These are phyloP conservation scores for Trametes versicolor DNA, from an alignment of 1,284 basidiomycete genomes.

Conservation along the genomic window DNA sequence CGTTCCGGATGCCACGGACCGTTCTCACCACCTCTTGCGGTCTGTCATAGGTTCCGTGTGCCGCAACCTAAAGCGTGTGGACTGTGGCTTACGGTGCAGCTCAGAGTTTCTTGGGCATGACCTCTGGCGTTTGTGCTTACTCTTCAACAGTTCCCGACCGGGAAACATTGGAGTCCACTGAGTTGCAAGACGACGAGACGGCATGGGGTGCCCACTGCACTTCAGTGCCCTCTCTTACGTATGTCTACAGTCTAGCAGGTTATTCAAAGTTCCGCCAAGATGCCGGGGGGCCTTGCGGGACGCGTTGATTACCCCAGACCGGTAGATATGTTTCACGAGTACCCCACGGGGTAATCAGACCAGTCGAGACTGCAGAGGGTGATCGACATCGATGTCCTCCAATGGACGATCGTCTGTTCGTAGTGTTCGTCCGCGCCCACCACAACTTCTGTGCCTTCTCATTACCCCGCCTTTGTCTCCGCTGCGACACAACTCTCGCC, in stretches of 20 bases:
- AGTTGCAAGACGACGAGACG: no score
- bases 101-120: no score
- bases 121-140: no score
- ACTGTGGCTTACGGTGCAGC: no score
- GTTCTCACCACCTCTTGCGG: slow-evolving; percentile 3
- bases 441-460: background rate
- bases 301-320: background rate
- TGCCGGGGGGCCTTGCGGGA: background rate
- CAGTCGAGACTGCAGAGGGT: slow-evolving; percentile 6
- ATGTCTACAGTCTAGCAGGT: no score
- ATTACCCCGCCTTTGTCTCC: slow-evolving; percentile 7
- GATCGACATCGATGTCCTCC: slow-evolving; percentile 17
- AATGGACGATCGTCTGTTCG: slow-evolving; percentile 15
- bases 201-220: no score
- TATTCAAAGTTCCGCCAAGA: slow-evolving; percentile 3
- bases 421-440: slow-evolving; percentile 2
- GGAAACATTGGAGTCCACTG: no score
- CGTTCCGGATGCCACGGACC: slow-evolving; percentile 1
- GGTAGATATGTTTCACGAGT: background rate
- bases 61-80: background rate
- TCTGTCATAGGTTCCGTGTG: background rate
- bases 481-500: background rate
- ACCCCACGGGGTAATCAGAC: slow-evolving; percentile 21
- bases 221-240: no score
- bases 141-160: no score